These are phyloP conservation scores for Isoetes engelmannii DNA, from an alignment of 83 land plant species.

Conservation along the genomic window DNA sequence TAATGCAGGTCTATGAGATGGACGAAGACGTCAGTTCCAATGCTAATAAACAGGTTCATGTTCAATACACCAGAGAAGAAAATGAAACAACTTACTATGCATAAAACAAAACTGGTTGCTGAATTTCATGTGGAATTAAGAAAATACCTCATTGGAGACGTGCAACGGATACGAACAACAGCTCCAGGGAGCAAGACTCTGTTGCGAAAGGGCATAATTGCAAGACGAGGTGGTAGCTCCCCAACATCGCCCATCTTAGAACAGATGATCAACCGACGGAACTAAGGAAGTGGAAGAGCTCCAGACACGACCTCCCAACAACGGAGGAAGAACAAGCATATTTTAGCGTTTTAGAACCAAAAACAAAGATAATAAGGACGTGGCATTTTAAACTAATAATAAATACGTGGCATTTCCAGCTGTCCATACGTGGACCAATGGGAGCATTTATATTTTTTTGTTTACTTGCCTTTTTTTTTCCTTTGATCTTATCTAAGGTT, in stretches of 20 bases:
- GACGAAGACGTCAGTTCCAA: slow-evolving; percentile 2
- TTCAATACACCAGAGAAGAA: background rate
- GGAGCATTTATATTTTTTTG: no score
- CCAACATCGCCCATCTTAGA: background rate
- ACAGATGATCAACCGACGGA: no score
- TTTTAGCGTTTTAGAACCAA: no score
- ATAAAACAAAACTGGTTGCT: background rate
- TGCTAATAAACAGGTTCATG: background rate
- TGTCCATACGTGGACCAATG: no score
- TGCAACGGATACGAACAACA: slow-evolving; percentile 76
- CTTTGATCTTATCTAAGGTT: no score
- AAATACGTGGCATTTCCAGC: no score
- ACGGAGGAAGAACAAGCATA: no score
- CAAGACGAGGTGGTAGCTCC: slow-evolving; percentile 69
- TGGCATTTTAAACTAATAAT: no score
- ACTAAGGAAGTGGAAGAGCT: no score
- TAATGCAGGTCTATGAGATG: background rate
- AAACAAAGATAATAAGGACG: no score
- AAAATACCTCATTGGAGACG: slow-evolving; percentile 63
- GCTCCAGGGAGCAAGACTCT: slow-evolving; percentile 89
- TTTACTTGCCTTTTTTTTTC: no score
- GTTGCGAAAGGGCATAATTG: slow-evolving; percentile 82
- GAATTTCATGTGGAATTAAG: background rate
- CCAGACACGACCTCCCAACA: no score
- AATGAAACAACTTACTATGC: background rate